These are phyloP conservation scores for Pythium rhizo-oryzae DNA, from an alignment of 352 stramenopile genomes.

Conservation along the genomic window DNA sequence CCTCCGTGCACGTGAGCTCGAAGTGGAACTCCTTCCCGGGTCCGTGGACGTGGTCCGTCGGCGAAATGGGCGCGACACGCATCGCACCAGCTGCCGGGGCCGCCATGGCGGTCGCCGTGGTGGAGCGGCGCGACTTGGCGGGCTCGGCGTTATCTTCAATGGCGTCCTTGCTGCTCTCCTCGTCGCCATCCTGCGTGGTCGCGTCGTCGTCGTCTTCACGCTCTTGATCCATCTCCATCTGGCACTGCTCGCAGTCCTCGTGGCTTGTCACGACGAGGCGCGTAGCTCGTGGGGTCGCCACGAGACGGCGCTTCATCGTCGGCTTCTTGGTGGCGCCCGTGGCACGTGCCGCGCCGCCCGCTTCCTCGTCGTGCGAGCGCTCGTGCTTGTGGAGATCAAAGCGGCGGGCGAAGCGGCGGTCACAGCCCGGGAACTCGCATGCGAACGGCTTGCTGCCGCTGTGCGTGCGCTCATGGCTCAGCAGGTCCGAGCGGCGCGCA, in stretches of 20 bases:
- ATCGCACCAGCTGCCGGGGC: too few relatives aligned
- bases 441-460: constrained; percentile 44
- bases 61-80: constrained; percentile 22
- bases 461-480: constrained; percentile 56
- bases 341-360: neutral
- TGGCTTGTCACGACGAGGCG: neutral
- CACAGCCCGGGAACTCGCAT: constrained; percentile 39
- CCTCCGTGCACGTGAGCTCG: constrained; percentile 57
- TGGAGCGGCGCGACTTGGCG: neutral
- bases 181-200: constrained; percentile 2
- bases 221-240: neutral
- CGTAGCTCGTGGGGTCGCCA: neutral
- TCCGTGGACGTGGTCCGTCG: constrained; percentile 21
- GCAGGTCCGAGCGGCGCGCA: constrained; percentile 50
- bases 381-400: constrained; percentile 58
- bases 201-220: neutral
- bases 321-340: constrained; percentile 1
- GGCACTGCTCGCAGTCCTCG: neutral
- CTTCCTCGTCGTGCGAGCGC: constrained; percentile 22
- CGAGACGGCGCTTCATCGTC: constrained; percentile 23
- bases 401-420: constrained; percentile 30
- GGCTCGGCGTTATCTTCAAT: neutral
- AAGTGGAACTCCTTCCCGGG: constrained; percentile 36
- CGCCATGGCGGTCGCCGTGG: neutral
- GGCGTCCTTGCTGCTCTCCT: neutral